Evolutionary conservation across 2,329 filamentous ascomycete genomes (phyloP).

Genomic region (Acephala macrosclerotiorum): DNA sequence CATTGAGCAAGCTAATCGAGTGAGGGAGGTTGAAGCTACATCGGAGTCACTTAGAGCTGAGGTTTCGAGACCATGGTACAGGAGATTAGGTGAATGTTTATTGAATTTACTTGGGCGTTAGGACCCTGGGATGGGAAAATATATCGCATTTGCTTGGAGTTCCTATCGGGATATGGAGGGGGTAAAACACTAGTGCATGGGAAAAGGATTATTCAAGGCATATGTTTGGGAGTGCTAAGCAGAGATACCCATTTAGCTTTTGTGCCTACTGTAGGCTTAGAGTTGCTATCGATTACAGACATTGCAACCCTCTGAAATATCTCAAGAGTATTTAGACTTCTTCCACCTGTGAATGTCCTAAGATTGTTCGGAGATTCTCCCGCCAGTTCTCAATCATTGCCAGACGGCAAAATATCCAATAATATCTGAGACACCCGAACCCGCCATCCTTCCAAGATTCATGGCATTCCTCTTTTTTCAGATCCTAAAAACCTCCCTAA

Average conservation of each 20-base stretch:
- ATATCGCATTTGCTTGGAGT: constrained; percentile 1
- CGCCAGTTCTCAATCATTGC: too few relatives aligned
- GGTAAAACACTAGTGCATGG: too few relatives aligned
- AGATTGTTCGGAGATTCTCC: too few relatives aligned
- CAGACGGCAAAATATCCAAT: not conserved
- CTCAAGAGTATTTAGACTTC: not conserved
- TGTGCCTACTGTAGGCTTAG: constrained; percentile 23
- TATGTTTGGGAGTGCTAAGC: not conserved
- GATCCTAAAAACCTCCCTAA: constrained; percentile 46
- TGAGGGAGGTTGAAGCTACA: not conserved
- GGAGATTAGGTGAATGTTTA: not conserved
- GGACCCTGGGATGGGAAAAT: not conserved
- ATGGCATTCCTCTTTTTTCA: not conserved
- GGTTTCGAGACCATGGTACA: not conserved
- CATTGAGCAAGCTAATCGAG: not conserved
- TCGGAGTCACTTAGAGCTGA: not conserved
- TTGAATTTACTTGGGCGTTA: constrained; percentile 4
- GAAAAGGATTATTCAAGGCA: not conserved
- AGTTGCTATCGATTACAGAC: constrained; percentile 31
- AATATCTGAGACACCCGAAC: too few relatives aligned
- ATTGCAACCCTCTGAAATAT: not conserved
- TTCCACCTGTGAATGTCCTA: not conserved
- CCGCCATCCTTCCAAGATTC: too few relatives aligned
- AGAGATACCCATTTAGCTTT: constrained; percentile 16
- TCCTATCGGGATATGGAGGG: not conserved